phyloP scores from a whole-genome alignment of 257 asterid genomes.

The Gardenia jasminoides region DNA sequence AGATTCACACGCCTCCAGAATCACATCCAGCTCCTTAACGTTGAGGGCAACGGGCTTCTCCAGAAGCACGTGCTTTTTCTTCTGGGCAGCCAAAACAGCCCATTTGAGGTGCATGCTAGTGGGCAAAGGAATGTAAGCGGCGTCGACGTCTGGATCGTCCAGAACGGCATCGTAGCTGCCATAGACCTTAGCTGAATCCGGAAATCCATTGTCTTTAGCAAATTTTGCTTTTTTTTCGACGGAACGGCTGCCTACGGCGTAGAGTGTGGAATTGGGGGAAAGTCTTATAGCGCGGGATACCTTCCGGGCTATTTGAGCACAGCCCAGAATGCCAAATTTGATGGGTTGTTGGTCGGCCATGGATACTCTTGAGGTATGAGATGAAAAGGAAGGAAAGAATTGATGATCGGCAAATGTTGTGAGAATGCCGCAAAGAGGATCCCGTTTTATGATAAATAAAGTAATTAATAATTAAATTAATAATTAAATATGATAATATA shows the following conservation, averaged over 20 bases:
- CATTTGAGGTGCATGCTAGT: conserved; percentile 69
- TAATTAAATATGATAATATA: too few species aligned
- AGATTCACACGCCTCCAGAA: conserved; percentile 66
- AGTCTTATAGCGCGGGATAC: too few species aligned
- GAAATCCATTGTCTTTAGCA: too few species aligned
- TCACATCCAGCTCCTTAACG: conserved; percentile 52
- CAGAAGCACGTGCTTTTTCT: too few species aligned
- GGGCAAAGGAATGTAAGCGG: conserved; percentile 64
- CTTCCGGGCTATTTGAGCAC: too few species aligned
- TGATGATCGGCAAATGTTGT: neutral
- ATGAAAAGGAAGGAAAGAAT: neutral
- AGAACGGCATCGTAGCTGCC: conserved; percentile 65
- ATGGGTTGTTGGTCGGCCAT: neutral
- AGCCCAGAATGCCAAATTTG: too few species aligned
- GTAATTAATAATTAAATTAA: too few species aligned
- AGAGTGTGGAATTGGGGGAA: too few species aligned
- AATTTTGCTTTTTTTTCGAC: too few species aligned
- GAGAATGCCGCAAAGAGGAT: neutral
- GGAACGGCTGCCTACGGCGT: too few species aligned
- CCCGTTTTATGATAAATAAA: too few species aligned
- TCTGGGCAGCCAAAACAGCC: conserved; percentile 80
- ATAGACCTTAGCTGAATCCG: conserved; percentile 47
- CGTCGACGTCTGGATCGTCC: conserved; percentile 69
- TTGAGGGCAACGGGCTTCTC: too few species aligned
- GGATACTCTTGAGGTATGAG: neutral